Percentiles rank a stretch among this genome's conserved stretches.
These are phyloP conservation scores for Exophiala lecanii-corni DNA, from an alignment of 2,329 filamentous ascomycete species.

Conservation along the genomic window DNA sequence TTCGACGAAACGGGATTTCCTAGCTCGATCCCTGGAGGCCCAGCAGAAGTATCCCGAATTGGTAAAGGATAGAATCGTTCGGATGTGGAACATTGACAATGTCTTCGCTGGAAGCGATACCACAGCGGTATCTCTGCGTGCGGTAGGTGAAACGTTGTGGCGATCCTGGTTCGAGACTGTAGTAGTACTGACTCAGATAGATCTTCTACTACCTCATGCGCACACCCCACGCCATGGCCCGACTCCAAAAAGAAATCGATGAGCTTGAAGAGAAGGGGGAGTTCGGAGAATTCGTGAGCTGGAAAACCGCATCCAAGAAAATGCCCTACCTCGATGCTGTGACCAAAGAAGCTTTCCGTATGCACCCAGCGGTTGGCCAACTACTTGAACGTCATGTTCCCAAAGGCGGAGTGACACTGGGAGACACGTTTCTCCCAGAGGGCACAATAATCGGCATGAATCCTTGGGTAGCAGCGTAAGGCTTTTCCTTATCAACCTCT, in stretches of 20 bases:
- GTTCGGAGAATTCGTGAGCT: conserved; percentile 4
- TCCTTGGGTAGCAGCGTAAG: conserved; percentile 33
- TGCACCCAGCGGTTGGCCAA: conserved; percentile 33
- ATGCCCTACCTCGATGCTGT: conserved; percentile 58
- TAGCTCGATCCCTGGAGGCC: background rate
- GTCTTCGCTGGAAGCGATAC: conserved; percentile 15
- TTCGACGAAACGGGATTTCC: background rate
- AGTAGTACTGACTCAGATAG: background rate
- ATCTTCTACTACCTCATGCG: conserved; percentile 50
- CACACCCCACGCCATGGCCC: conserved; percentile 24
- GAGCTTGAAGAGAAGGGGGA: conserved; percentile 3
- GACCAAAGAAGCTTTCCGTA: conserved; percentile 34
- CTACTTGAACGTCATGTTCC: conserved; percentile 33
- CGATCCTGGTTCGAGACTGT: background rate
- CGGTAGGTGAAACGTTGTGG: background rate
- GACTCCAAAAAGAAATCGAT: conserved; percentile 10
- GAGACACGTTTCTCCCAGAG: conserved; percentile 31
- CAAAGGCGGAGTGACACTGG: conserved; percentile 25
- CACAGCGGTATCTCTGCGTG: conserved; percentile 10
- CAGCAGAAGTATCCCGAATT: background rate
- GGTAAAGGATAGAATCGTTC: conserved; percentile 1
- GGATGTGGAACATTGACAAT: conserved; percentile 1
- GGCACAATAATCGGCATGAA: conserved; percentile 43
- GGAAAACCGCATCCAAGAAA: conserved; percentile 52
- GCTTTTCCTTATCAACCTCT: too few species aligned